Evolutionary conservation across 768 basidiomycete species (phyloP).

Genomic region (Boletus subparvulus): DNA sequence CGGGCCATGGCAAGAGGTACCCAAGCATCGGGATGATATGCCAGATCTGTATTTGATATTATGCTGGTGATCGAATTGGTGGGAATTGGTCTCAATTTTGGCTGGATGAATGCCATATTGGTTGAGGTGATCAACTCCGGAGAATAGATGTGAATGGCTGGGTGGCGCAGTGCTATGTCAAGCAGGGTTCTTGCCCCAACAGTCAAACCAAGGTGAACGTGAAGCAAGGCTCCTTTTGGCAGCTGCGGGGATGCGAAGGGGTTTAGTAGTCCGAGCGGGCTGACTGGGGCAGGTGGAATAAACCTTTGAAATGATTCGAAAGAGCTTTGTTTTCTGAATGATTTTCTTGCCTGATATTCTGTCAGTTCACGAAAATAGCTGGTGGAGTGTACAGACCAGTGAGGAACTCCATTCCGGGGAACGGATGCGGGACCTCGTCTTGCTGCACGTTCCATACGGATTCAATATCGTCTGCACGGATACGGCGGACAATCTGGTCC

Average conservation of each 20-base stretch:
- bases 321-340: conserved; percentile 62
- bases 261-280: background rate
- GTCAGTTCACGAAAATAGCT: background rate
- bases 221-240: conserved; percentile 78
- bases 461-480: conserved; percentile 54
- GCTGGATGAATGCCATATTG: conserved; percentile 45
- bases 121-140: conserved; percentile 37
- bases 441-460: conserved; percentile 60
- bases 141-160: conserved; percentile 59
- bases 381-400: conserved; percentile 47
- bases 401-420: conserved; percentile 78
- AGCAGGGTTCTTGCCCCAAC: conserved; percentile 56
- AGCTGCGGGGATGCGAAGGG: conserved; percentile 43
- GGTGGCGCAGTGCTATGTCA: conserved; percentile 52
- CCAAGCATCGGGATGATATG: conserved; percentile 52
- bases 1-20: conserved; percentile 55
- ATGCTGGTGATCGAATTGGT: conserved; percentile 13
- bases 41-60: conserved; percentile 34
- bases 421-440: conserved; percentile 56
- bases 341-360: conserved; percentile 45
- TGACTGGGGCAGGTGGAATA: background rate
- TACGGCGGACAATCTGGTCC: conserved; percentile 52
- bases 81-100: conserved; percentile 55
- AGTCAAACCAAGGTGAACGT: conserved; percentile 74
- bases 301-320: conserved; percentile 61